Evolutionary conservation across 164 flowering plant genomes (phyloP), one percentile per base, ranked within the genome.

Genomic region (Dillenia suffruticosa): DNA sequence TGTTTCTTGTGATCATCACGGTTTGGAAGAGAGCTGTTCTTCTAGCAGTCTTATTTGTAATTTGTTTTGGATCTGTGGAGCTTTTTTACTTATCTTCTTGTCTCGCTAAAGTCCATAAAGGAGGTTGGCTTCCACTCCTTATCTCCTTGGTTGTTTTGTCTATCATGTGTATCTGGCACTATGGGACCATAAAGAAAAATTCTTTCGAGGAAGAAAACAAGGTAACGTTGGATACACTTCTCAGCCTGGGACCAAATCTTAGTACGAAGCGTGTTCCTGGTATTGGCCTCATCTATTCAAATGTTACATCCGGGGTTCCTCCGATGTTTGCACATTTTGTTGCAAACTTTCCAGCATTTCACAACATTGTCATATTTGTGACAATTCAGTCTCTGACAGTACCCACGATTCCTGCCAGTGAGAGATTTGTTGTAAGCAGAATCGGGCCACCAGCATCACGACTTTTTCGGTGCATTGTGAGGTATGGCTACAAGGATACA

Each of bases 141-240:
- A 46, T 84, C 13, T 72, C 84, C 19, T 46, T 74, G 0, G 10
- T 82, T 9, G 49, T 77, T 56, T 32, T 84, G 66, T 57, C 68
- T 13, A 12, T 78, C n/a, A 82, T 85, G 87, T 78, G 60, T 44
- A 16, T 74, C 44, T 85, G 93, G 93, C 84, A 87, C 46, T 79
- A 79, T 56, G 86, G 83, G 44, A 79, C 82, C 56, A 48, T 49
- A n/a, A 70, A 74, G 63, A 77, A 82, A 49, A 66, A 70, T 9
- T 65, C 55, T 1, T 77, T 70, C 56, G 83, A 82, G 58, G 9
- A 57, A 16, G 72, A 79, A 26, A 82, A 82, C 76, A 76, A 67
- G 67, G 74, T 80, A 2, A 51, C 67, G 64, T 47, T 82, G 66
- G 76, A 78, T 10, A 64, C 65, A 67, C 72, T 82, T 17, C 67